Base-by-base conservation (phyloP, 2,329 filamentous ascomycete genomes). In the Cryphonectria radicalis region DNA sequence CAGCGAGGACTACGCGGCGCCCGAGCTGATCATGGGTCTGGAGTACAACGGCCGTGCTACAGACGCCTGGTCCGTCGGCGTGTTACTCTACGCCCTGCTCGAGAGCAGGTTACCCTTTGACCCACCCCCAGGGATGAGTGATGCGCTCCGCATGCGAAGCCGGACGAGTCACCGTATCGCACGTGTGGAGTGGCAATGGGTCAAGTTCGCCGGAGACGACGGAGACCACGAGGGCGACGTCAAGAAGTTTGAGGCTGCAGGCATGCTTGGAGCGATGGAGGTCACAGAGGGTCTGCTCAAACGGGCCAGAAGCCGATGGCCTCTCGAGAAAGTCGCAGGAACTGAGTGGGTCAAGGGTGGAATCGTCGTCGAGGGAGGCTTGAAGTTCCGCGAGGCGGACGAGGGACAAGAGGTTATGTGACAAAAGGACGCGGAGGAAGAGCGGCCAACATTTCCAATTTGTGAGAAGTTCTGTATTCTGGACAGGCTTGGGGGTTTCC, bases 21-120 rank as follows among this genome's bases (percentile, higher is more conserved):
- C 96, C 0, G 96, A 99, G 80, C 94, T 99, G 63, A 91, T 99
- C 68, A 93, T 99, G 86, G 95, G 95, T 35, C 93, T 97, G 78
- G 90, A 93, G 10, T 99, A 99, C 79, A 95, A 98, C 79, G 96
- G 96, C 43, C 93, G 94, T 53, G 89, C 92, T 1, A 97, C 93
- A 0, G 96, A 99, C 79, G 94, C 94, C 13, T 99, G 96, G 96
- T 97, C 95, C 0, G 86, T 98, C 0, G 96, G 96, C 67, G 96
- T 99, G 1, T 84, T 98, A 3, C 87, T 98, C 0, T 99, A 98
- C 79, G 94, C 96, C 1, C 88, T 98, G 4, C 91, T 98, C 80
- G 96, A 99, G 82, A 92, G 92, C n/a, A 88, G 95, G 40, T 83
- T 99, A 25, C 96, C 96, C 0, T 99, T 99, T 76, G 96, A 99